Conservation (phyloP, 2,329 filamentous ascomycete species). For the Alternaria conjuncta region DNA sequence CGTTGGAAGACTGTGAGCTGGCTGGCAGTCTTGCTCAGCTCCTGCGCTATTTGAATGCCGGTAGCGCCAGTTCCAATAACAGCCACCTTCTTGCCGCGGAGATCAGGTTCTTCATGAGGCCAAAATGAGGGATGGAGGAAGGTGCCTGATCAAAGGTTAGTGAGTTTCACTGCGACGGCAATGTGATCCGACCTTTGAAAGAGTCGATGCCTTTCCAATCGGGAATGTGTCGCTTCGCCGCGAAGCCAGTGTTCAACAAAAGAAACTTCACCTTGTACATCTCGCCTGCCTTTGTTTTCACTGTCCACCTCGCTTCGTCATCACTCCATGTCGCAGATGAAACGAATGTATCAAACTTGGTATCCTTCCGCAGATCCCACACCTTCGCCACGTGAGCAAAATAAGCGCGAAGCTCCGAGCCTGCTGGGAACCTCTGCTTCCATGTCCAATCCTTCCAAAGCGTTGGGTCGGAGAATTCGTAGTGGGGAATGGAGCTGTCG, state of each 20-base stretch:
- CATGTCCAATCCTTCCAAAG: conserved; percentile 28
- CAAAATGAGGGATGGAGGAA: conserved; percentile 65
- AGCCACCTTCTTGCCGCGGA: conserved; percentile 63
- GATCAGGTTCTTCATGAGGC: conserved; percentile 61
- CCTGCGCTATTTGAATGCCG: conserved; percentile 67
- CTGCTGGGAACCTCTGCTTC: conserved; percentile 28
- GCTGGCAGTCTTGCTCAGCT: conserved; percentile 58
- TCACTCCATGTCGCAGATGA: conserved; percentile 51
- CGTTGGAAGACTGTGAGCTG: conserved; percentile 66
- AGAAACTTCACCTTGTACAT: conserved; percentile 53
- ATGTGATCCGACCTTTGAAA: conserved; percentile 25
- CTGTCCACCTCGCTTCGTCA: conserved; percentile 49
- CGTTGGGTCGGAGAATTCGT: conserved; percentile 29
- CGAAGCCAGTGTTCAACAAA: conserved; percentile 56
- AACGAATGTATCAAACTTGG: conserved; percentile 53
- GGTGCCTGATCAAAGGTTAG: neutral
- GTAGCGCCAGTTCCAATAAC: conserved; percentile 67
- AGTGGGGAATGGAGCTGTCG: conserved; percentile 27
- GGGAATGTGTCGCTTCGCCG: conserved; percentile 54
- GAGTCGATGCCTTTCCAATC: conserved; percentile 45
- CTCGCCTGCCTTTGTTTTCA: conserved; percentile 52
- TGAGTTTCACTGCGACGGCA: neutral
- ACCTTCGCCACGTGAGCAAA: conserved; percentile 27
- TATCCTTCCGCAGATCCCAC: conserved; percentile 30
- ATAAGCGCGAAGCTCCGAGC: conserved; percentile 26